Percentiles rank a stretch among this genome's conserved stretches.
These are phyloP conservation scores for Dothideomycetes sp. DNA, from an alignment of 2,329 filamentous ascomycete genomes.

Conservation along the genomic window DNA sequence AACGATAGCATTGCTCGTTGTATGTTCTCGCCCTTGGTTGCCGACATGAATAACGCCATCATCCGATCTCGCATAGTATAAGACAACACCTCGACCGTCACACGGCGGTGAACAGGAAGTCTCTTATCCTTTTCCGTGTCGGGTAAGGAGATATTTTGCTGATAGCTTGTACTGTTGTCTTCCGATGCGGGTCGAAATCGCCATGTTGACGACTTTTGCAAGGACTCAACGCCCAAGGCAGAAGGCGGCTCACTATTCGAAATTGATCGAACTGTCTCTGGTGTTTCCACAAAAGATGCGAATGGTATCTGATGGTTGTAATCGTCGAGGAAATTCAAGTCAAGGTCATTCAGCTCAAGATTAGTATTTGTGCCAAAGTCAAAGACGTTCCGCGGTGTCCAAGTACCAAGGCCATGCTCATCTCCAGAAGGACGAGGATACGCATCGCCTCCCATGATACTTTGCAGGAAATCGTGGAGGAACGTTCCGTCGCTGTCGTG, in stretches of 20 bases:
- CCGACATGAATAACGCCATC: conserved; percentile 54
- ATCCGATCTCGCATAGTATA: conserved; percentile 47
- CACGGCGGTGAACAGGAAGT: conserved; percentile 31
- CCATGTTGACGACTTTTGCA: conserved; percentile 37
- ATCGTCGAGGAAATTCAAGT: conserved; percentile 36
- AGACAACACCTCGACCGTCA: conserved; percentile 33
- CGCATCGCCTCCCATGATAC: conserved; percentile 11
- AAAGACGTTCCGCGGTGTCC: conserved; percentile 36
- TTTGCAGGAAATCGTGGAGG: conserved; percentile 14
- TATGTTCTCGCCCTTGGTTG: conserved; percentile 44
- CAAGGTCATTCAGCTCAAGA: conserved; percentile 37
- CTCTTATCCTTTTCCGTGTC: conserved; percentile 26
- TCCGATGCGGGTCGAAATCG: conserved; percentile 33
- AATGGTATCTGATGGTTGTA: conserved; percentile 38
- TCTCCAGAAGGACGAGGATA: conserved; percentile 1
- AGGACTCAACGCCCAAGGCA: conserved; percentile 25
- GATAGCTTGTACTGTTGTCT: conserved; percentile 27
- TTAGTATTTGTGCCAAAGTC: conserved; percentile 38
- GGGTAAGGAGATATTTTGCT: conserved; percentile 32
- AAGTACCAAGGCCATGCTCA: conserved; percentile 23
- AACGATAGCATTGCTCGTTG: conserved; percentile 50
- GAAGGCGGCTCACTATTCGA: conserved; percentile 24
- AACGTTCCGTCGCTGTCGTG: not conserved
- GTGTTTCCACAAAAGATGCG: conserved; percentile 28
- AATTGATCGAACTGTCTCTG: conserved; percentile 16